These are phyloP conservation scores for Batkoa obscura DNA, from an alignment of 371 early-diverging fungal genomes.

Conservation along the genomic window DNA sequence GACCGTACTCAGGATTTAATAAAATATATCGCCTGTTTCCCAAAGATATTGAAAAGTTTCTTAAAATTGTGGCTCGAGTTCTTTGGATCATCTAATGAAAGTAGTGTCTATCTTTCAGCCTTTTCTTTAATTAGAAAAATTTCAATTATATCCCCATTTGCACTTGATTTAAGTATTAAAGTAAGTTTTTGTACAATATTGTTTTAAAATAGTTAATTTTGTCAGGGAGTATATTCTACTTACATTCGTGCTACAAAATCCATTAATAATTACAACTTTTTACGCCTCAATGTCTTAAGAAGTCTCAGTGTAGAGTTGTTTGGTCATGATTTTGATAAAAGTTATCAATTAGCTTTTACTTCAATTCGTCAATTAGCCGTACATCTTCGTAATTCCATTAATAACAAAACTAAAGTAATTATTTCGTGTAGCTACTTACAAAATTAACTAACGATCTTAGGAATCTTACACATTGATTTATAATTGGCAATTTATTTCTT, in stretches of 20 bases:
- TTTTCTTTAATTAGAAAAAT: conserved; percentile 8
- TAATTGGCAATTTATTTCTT: conserved; percentile 88
- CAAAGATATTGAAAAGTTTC: conserved; percentile 52
- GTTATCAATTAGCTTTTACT: conserved; percentile 81
- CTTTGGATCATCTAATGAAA: conserved; percentile 6
- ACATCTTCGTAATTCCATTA: conserved; percentile 65
- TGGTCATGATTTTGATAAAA: conserved; percentile 45
- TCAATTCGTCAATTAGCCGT: conserved; percentile 84
- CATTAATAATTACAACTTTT: conserved; percentile 58
- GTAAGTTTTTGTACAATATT: neutral
- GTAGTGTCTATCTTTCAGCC: conserved; percentile 2
- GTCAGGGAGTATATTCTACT: conserved; percentile 53
- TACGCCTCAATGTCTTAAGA: conserved; percentile 70
- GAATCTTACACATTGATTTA: conserved; percentile 70
- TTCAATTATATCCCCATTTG: neutral
- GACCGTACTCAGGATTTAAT: conserved; percentile 55
- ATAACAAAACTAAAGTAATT: conserved; percentile 40
- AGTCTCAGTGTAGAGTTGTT: conserved; percentile 73
- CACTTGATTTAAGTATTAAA: conserved; percentile 8
- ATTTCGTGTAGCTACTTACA: neutral
- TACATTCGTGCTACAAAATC: conserved; percentile 56
- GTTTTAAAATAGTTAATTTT: neutral
- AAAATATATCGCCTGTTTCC: conserved; percentile 60
- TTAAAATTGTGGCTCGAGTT: conserved; percentile 33
- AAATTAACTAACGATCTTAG: conserved; percentile 11